Percentiles rank a stretch among this genome's conserved stretches.
These are phyloP conservation scores for Pilatotrama ljubarskyi DNA, from an alignment of 768 basidiomycete genomes.

Conservation along the genomic window DNA sequence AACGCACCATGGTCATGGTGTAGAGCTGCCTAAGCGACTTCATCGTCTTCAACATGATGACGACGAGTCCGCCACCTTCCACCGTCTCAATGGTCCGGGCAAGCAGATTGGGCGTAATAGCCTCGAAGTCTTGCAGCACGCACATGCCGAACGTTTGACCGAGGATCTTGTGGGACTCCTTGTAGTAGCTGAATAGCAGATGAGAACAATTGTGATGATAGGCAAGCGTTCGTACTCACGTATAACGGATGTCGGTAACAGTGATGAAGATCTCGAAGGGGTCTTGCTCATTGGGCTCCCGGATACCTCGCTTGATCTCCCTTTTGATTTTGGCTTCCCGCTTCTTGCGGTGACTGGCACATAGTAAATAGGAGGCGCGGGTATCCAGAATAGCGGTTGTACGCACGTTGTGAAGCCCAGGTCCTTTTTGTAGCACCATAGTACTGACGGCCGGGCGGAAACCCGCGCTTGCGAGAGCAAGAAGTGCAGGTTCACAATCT, in stretches of 20 bases:
- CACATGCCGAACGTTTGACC: slow-evolving; percentile 99
- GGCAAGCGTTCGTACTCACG: slow-evolving; percentile 52
- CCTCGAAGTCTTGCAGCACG: slow-evolving; percentile 96
- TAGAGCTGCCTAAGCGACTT: slow-evolving; percentile 88
- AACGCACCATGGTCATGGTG: slow-evolving; percentile 74
- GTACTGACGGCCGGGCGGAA: slow-evolving; percentile 84
- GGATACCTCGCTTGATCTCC: slow-evolving; percentile 90
- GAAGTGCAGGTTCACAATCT: slow-evolving; percentile 96
- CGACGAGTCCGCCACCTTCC: slow-evolving; percentile 89
- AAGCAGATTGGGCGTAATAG: slow-evolving; percentile 94
- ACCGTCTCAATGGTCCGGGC: slow-evolving; percentile 98
- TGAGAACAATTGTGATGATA: neutral
- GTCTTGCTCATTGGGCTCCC: slow-evolving; percentile 93
- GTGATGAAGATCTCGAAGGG: slow-evolving; percentile 98
- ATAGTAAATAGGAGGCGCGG: neutral
- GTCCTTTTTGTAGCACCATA: slow-evolving; percentile 99
- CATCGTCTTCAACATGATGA: slow-evolving; percentile 94
- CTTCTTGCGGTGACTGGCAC: slow-evolving; percentile 86
- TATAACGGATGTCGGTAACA: slow-evolving; percentile 98
- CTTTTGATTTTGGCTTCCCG: slow-evolving; percentile 95
- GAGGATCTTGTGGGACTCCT: slow-evolving; percentile 94
- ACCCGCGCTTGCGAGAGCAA: slow-evolving; percentile 89
- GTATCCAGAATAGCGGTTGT: neutral
- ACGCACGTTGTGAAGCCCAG: slow-evolving; percentile 90
- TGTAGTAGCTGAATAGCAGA: slow-evolving; percentile 67